A percentile compares a stretch with the other conserved stretches of the same genome.
Evolutionary conservation across 345 rosid species (phyloP).

Genomic region (Euphorbia tirucalli): DNA sequence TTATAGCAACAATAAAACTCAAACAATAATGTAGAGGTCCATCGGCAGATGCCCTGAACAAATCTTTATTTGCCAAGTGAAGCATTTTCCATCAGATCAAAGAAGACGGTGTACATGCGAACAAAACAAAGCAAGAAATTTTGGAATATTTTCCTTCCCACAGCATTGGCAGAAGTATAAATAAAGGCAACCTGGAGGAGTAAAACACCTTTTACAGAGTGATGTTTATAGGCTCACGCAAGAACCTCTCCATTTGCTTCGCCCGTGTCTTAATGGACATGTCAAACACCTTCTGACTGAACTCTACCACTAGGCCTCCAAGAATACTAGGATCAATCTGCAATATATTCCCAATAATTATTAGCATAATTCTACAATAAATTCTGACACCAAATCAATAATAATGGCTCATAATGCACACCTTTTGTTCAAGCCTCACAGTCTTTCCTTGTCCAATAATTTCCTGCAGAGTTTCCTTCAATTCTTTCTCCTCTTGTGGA

Average conservation of each 20-base stretch:
- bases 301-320: slow-evolving; percentile 88
- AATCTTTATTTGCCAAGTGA: slow-evolving; percentile 14
- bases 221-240: slow-evolving; percentile 61
- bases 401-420: slow-evolving; percentile 20
- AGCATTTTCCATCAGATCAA: slow-evolving; percentile 13
- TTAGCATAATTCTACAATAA: neutral
- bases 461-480: slow-evolving; percentile 75
- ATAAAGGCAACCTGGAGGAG: neutral
- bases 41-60: slow-evolving; percentile 6
- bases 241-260: slow-evolving; percentile 86
- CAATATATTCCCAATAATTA: neutral
- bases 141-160: neutral
- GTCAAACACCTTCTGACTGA: slow-evolving; percentile 84
- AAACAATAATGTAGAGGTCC: slow-evolving; percentile 11
- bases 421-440: slow-evolving; percentile 80
- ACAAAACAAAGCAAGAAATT: slow-evolving; percentile 14
- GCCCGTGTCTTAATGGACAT: slow-evolving; percentile 93
- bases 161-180: neutral
- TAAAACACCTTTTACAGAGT: slow-evolving; percentile 1
- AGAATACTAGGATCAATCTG: slow-evolving; percentile 93
- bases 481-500: slow-evolving; percentile 76
- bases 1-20: neutral
- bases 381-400: neutral
- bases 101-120: neutral
- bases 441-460: slow-evolving; percentile 76